Evolutionary conservation across 1,284 basidiomycete species (phyloP).

Genomic region (Ustilago sp.): DNA sequence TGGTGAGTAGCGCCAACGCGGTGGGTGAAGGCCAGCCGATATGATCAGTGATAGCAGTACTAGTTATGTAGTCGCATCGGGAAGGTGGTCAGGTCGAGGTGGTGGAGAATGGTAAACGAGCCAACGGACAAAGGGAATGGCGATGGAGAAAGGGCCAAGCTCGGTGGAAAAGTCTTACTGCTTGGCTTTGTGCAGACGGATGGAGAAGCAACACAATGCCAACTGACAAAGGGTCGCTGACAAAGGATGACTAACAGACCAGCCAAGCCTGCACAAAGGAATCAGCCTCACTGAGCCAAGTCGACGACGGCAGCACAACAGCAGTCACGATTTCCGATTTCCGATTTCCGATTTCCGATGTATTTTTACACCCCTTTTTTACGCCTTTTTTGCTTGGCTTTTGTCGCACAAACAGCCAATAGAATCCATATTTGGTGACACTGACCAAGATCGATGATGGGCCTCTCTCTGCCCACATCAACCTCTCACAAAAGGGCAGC

Average conservation of each 20-base stretch:
- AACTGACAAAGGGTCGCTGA: neutral
- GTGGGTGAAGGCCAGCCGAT: neutral
- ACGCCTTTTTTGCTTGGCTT: neutral
- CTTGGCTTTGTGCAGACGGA: neutral
- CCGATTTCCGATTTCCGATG: neutral
- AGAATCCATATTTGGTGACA: too few species aligned
- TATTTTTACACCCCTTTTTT: neutral
- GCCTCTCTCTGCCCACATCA: neutral
- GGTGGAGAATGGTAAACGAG: neutral
- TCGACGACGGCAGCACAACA: neutral
- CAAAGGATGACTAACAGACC: neutral
- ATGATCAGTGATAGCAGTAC: neutral
- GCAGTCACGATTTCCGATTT: neutral
- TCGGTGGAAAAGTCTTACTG: neutral
- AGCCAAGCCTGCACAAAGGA: constrained; percentile 8
- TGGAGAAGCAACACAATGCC: neutral
- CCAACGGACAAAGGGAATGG: constrained; percentile 3
- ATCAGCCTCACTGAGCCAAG: neutral
- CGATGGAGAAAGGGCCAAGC: neutral
- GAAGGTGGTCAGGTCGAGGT: neutral
- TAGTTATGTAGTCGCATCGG: neutral
- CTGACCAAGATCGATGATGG: neutral
- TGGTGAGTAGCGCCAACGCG: neutral
- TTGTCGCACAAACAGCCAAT: too few species aligned
- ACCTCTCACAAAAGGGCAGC: neutral